A percentile compares a stretch with the other conserved stretches of the same genome.
Conservation (phyloP, 2,329 filamentous ascomycete species). For the Cephalotrichum gorgonifer region DNA sequence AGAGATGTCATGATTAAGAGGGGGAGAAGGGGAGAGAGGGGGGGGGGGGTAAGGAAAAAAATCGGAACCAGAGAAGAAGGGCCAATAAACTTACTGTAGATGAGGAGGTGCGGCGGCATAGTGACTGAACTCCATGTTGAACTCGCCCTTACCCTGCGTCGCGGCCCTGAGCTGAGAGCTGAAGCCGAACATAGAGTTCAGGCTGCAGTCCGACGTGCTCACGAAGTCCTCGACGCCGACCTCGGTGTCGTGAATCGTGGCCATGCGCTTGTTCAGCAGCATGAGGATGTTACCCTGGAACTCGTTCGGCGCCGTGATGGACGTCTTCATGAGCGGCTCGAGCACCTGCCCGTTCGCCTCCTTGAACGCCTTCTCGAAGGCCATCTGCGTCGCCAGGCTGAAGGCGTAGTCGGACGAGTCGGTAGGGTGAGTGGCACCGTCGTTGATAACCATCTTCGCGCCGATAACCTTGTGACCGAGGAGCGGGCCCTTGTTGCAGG, state of each 20-base stretch:
- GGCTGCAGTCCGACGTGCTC: slow-evolving; percentile 78
- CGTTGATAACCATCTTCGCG: slow-evolving; percentile 82
- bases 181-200: slow-evolving; percentile 98
- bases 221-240: slow-evolving; percentile 92
- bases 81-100: slow-evolving; percentile 60
- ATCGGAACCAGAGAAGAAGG: not conserved
- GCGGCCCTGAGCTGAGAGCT: slow-evolving; percentile 81
- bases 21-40: not conserved
- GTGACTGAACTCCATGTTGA: slow-evolving; percentile 97
- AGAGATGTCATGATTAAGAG: slow-evolving; percentile 11
- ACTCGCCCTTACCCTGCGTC: slow-evolving; percentile 97
- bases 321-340: slow-evolving; percentile 97
- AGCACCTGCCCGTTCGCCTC: slow-evolving; percentile 74
- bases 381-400: slow-evolving; percentile 87
- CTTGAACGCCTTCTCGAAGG: slow-evolving; percentile 88
- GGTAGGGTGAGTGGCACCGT: slow-evolving; percentile 93
- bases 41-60: not conserved
- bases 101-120: slow-evolving; percentile 81
- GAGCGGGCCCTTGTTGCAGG: slow-evolving; percentile 78
- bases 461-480: slow-evolving; percentile 91
- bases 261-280: slow-evolving; percentile 92
- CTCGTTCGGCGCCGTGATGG: slow-evolving; percentile 89
- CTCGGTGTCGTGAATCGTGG: slow-evolving; percentile 90
- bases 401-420: slow-evolving; percentile 97
- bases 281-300: slow-evolving; percentile 96